These are phyloP conservation scores for Geotrichum macrosporum DNA, from an alignment of 1,139 yeast genomes.

Conservation along the genomic window DNA sequence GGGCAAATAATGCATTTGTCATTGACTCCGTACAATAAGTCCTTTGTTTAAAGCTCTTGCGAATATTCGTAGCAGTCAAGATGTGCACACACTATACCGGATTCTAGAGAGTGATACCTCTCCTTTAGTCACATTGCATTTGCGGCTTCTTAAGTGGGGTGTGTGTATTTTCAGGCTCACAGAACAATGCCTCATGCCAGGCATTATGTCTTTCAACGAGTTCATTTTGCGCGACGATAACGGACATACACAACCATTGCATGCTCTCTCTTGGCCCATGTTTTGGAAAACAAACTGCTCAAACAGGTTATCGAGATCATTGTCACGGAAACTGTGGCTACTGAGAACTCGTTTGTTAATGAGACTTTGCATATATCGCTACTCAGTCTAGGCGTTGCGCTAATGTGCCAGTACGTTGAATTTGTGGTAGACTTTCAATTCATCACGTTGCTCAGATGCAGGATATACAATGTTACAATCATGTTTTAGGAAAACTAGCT, in stretches of 20 bases:
- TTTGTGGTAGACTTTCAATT: slow-evolving; percentile 93
- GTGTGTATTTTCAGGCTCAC: slow-evolving; percentile 97
- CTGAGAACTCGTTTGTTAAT: slow-evolving; percentile 89
- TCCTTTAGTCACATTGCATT: no score
- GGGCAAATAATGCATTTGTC: no score
- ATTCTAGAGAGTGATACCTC: no score
- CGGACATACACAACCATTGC: slow-evolving; percentile 98
- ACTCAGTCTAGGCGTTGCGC: slow-evolving; percentile 84
- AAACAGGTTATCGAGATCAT: slow-evolving; percentile 71
- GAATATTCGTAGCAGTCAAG: no score
- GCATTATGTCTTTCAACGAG: slow-evolving; percentile 92
- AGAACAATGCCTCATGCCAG: slow-evolving; percentile 98
- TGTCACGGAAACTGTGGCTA: slow-evolving; percentile 88
- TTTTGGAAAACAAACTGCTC: slow-evolving; percentile 82
- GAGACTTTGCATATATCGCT: slow-evolving; percentile 88
- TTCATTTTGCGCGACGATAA: slow-evolving; percentile 97
- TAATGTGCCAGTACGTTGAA: slow-evolving; percentile 97
- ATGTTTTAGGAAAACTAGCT: slow-evolving; percentile 99
- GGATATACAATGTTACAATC: slow-evolving; percentile 77
- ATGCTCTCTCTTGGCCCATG: slow-evolving; percentile 86
- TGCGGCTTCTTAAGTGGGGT: no score
- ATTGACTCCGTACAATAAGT: no score
- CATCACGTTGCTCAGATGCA: slow-evolving; percentile 82
- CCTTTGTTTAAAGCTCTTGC: no score
- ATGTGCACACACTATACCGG: no score